Conservation (phyloP, 768 basidiomycete species). For the Strobilomyces dryophilus region DNA sequence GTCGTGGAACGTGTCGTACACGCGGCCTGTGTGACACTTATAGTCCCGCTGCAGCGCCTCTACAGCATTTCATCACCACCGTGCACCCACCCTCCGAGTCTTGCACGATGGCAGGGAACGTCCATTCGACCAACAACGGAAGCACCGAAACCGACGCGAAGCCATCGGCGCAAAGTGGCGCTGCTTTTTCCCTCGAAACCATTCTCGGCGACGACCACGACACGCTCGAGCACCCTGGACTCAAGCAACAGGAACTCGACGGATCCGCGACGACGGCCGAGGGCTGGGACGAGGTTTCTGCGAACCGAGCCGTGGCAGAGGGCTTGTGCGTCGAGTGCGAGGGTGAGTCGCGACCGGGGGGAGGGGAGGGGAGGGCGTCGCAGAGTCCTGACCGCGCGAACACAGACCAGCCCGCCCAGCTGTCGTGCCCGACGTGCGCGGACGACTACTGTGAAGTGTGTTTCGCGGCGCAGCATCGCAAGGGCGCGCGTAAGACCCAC, state of each 20-base stretch:
- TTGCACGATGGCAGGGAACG: conserved; percentile 20
- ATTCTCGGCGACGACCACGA: conserved; percentile 67
- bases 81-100: conserved; percentile 13
- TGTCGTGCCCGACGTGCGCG: conserved; percentile 65
- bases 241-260: conserved; percentile 32
- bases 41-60: conserved; percentile 4
- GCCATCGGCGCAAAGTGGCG: conserved; percentile 4
- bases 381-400: neutral
- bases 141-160: conserved; percentile 8
- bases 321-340: conserved; percentile 85
- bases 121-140: conserved; percentile 10
- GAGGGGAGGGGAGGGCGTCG: too few species aligned
- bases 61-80: conserved; percentile 8
- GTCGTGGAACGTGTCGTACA: conserved; percentile 15
- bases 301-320: conserved; percentile 42
- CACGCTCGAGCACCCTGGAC: conserved; percentile 49
- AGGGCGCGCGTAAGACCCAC: conserved; percentile 72
- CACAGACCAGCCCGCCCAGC: conserved; percentile 77
- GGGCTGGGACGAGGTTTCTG: conserved; percentile 69
- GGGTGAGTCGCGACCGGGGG: conserved; percentile 53
- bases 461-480: conserved; percentile 80
- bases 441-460: conserved; percentile 84
- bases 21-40: conserved; percentile 23
- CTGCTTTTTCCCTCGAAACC: conserved; percentile 58
- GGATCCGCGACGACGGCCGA: conserved; percentile 35